Percentiles rank a stretch among this genome's conserved stretches.
These are phyloP conservation scores for Penicillium arizonense DNA, from an alignment of 495 filamentous ascomycete species.

Conservation along the genomic window DNA sequence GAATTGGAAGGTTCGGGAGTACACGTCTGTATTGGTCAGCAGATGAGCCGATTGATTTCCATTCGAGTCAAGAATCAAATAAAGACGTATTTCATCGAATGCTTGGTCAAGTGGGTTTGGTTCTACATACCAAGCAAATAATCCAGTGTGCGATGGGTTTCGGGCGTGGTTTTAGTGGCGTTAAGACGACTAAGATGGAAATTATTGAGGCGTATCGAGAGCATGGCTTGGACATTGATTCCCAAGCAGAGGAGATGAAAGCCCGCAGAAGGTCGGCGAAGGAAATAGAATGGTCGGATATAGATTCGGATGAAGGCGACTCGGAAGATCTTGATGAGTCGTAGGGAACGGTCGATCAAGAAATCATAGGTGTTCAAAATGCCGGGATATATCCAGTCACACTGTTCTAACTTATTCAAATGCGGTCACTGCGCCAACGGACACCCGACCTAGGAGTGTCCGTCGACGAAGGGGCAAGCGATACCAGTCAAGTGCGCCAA, in stretches of 20 bases:
- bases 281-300: no score
- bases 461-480: no score
- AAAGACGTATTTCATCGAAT: constrained; percentile 4
- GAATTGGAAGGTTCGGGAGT: background rate
- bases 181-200: background rate
- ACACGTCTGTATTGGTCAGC: constrained; percentile 5
- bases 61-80: background rate
- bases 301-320: no score
- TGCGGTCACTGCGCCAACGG: no score
- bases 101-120: background rate
- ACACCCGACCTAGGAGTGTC: no score
- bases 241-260: background rate
- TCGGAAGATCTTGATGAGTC: no score
- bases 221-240: background rate
- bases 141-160: background rate
- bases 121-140: background rate
- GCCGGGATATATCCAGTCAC: no score
- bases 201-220: constrained; percentile 1
- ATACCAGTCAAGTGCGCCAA: no score
- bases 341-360: no score
- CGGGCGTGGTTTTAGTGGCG: background rate
- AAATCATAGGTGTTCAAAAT: no score
- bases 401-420: no score
- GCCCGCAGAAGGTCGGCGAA: no score
- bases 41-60: background rate